Conservation (phyloP, 805 yeast species). For the Kregervanrija fluxuum region DNA sequence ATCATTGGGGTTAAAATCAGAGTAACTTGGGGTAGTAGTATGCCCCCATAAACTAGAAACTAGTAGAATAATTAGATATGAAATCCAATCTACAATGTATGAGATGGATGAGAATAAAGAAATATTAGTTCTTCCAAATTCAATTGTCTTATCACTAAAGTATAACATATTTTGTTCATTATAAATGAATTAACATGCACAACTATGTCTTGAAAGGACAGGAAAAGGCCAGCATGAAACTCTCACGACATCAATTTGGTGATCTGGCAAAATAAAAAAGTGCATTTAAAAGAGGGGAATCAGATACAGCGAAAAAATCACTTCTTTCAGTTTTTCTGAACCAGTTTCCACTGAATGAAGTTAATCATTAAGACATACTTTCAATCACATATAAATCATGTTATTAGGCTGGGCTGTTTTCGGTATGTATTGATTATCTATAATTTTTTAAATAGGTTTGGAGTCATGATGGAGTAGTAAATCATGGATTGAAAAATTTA, state of each 20-base stretch:
- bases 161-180: no score
- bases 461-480: not conserved
- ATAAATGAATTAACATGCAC: no score
- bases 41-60: constrained; percentile 27
- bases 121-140: no score
- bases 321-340: not conserved
- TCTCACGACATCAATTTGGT: not conserved
- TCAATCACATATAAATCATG: constrained; percentile 7
- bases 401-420: constrained; percentile 33
- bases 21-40: constrained; percentile 29
- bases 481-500: not conserved
- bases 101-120: constrained; percentile 3
- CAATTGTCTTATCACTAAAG: no score
- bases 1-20: constrained; percentile 35
- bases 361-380: not conserved
- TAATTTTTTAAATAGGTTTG: not conserved
- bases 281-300: not conserved
- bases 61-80: constrained; percentile 19
- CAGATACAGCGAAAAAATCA: not conserved
- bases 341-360: no score
- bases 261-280: not conserved
- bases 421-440: constrained; percentile 20
- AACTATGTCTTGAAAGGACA: constrained; percentile 7
- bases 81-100: constrained; percentile 28
- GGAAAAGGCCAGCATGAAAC: constrained; percentile 18